phyloP scores from a whole-genome alignment of 768 basidiomycete genomes.

The Rhodotorula sphaerocarpa region DNA sequence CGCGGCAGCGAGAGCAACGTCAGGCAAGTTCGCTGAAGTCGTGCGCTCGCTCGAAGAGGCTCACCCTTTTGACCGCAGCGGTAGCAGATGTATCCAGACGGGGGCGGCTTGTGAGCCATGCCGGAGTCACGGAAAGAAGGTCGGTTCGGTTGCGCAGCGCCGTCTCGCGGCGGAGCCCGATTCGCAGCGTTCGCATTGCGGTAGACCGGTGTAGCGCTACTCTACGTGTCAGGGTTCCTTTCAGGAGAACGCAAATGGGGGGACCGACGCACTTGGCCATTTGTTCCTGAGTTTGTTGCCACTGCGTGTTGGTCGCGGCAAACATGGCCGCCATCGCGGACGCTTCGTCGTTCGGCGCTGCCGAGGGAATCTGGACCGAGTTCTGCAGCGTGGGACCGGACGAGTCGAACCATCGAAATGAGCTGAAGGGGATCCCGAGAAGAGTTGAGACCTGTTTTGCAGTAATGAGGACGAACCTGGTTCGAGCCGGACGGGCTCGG shows the following conservation, averaged over 20 bases:
- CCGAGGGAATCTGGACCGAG: slow-evolving; percentile 18
- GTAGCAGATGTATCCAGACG: slow-evolving; percentile 95
- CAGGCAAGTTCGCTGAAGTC: too few relatives aligned
- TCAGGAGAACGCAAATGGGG: neutral
- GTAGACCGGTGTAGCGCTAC: slow-evolving; percentile 53
- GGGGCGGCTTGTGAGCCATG: slow-evolving; percentile 61
- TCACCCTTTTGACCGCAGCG: slow-evolving; percentile 97
- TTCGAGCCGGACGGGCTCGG: slow-evolving; percentile 12
- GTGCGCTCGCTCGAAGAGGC: too few relatives aligned
- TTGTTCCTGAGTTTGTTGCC: slow-evolving; percentile 98
- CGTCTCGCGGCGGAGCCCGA: neutral
- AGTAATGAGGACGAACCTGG: slow-evolving; percentile 31
- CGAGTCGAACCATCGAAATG: neutral
- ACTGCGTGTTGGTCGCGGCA: slow-evolving; percentile 82
- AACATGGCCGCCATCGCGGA: slow-evolving; percentile 99
- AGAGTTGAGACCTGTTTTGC: neutral
- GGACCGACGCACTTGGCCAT: slow-evolving; percentile 84
- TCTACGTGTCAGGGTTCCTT: slow-evolving; percentile 49
- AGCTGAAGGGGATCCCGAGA: neutral
- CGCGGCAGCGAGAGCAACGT: neutral
- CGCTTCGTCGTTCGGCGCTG: slow-evolving; percentile 66
- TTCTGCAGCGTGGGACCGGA: neutral
- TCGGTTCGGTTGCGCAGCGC: slow-evolving; percentile 46
- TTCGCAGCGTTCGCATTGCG: slow-evolving; percentile 3
- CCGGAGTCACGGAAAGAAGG: slow-evolving; percentile 48